Evolutionary conservation across 768 basidiomycete species (phyloP), one percentile per base, ranked within the genome.

Genomic region (Pisolithus orientalis): DNA sequence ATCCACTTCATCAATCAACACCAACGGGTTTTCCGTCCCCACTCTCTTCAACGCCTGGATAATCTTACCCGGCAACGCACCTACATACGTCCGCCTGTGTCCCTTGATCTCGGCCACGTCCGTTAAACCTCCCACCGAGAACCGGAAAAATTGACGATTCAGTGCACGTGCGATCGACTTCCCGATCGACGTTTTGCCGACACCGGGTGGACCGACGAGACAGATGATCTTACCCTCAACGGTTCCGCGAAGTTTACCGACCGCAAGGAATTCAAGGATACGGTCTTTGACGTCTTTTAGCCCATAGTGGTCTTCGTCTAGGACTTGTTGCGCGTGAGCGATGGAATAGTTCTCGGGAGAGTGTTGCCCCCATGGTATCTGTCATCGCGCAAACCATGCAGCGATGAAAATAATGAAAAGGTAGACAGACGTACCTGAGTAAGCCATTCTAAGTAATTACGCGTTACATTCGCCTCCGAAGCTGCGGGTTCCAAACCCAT

Each of bases 21-120:
- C 91, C 14, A 97, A 76, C 0, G 94, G 94, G 64, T 96, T 96
- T 70, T 94, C 92, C 14, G 90, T 93, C 11, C 90, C 90, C 25
- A 94, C 91, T 34, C 92, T 82, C 71, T 94, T 95, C 56, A 95
- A 70, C 0, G 94, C 94, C 64, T 95, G 92, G 50, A 95, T 91
- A 53, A 94, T 92, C 77, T 95, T 96, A 34, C 94, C 93, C 0
- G 94, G 94, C 40, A 96, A 75, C 0, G 93, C 94, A 49, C 89
- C 91, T 49, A 94, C 91, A 64, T 96, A 98, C n/a, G 95, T 99
- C 65, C 96, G 75, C 61, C 96, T 74, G 64, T 99, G 96, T 1
- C 96, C 96, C 72, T 98, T 98, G 64, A 99, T 97, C 78, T 98
- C 96, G 51, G 96, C 96, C 1, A 98, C 94, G 66, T 99, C 96